These are phyloP conservation scores for Hymenoscyphus fructigenus DNA, from an alignment of 2,329 filamentous ascomycete genomes.

Conservation along the genomic window DNA sequence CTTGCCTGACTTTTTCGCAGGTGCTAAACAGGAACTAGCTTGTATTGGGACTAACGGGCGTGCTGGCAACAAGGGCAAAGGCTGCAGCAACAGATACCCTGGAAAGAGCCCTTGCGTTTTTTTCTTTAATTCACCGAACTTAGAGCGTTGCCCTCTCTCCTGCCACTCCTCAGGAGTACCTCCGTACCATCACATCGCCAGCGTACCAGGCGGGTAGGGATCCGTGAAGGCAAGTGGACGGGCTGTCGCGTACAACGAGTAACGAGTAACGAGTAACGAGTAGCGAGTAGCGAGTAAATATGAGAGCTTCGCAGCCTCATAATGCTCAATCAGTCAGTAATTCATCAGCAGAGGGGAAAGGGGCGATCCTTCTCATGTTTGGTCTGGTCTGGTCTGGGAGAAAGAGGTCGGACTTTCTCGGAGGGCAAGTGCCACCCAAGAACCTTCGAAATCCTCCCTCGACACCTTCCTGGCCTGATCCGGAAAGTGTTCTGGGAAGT, in stretches of 20 bases:
- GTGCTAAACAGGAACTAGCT: not conserved
- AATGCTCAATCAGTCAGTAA: not conserved
- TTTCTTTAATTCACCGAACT: not conserved
- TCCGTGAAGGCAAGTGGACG: no score
- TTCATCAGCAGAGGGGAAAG: not conserved
- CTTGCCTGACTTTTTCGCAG: not conserved
- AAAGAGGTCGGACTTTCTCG: not conserved
- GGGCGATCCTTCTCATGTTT: not conserved
- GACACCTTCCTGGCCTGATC: not conserved
- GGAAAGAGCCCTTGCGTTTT: constrained; percentile 1
- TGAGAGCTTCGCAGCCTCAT: no score
- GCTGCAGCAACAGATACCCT: not conserved
- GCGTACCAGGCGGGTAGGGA: no score
- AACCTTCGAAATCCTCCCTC: not conserved
- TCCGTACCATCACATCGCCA: no score
- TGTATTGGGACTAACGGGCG: not conserved
- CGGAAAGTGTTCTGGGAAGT: not conserved
- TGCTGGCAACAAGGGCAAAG: not conserved
- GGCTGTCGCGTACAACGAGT: no score
- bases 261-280: no score
- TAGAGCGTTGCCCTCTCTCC: not conserved
- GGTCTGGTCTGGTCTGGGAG: not conserved
- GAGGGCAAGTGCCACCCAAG: not conserved
- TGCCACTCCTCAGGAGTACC: no score
- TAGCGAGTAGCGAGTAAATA: no score